Percentiles rank a stretch among this genome's conserved stretches.
Evolutionary conservation across 768 basidiomycete species (phyloP).

Genomic region (Russula virescens): DNA sequence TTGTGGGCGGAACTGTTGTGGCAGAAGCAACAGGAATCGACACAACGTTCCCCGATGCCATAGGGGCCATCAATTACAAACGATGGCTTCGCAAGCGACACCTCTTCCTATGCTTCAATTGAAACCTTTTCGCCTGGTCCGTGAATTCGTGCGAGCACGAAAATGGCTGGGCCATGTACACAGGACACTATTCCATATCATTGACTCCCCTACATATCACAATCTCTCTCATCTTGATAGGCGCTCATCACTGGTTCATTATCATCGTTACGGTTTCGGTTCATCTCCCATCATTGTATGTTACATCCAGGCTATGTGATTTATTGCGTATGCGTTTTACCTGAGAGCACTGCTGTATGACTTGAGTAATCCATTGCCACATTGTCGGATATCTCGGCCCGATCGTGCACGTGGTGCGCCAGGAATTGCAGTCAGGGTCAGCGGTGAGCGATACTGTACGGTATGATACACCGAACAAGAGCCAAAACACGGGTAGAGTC

Average conservation of each 20-base stretch:
- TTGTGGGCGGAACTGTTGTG: constrained; percentile 90
- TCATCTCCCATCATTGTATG: constrained; percentile 16
- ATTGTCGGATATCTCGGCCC: too few relatives aligned
- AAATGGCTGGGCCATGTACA: constrained; percentile 20
- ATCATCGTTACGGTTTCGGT: constrained; percentile 15
- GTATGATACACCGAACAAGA: constrained; percentile 35
- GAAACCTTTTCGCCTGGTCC: neutral
- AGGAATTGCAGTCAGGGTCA: too few relatives aligned
- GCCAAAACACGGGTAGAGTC: neutral
- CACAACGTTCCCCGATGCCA: constrained; percentile 20
- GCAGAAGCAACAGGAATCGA: constrained; percentile 62
- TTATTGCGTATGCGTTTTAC: constrained; percentile 8
- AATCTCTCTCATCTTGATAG: constrained; percentile 16
- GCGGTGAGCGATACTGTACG: neutral
- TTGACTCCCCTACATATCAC: constrained; percentile 10
- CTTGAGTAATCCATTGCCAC: too few relatives aligned
- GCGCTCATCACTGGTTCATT: constrained; percentile 17
- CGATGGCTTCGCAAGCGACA: constrained; percentile 13
- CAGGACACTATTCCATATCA: constrained; percentile 15
- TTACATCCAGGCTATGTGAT: constrained; percentile 18
- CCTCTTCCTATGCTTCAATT: constrained; percentile 11
- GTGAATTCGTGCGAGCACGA: constrained; percentile 10
- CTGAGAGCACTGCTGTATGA: too few relatives aligned
- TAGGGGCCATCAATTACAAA: neutral
- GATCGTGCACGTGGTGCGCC: too few relatives aligned